Evolutionary conservation across 2,329 filamentous ascomycete genomes (phyloP), one percentile per base, ranked within the genome.

Genomic region (Curvularia verruculosa): DNA sequence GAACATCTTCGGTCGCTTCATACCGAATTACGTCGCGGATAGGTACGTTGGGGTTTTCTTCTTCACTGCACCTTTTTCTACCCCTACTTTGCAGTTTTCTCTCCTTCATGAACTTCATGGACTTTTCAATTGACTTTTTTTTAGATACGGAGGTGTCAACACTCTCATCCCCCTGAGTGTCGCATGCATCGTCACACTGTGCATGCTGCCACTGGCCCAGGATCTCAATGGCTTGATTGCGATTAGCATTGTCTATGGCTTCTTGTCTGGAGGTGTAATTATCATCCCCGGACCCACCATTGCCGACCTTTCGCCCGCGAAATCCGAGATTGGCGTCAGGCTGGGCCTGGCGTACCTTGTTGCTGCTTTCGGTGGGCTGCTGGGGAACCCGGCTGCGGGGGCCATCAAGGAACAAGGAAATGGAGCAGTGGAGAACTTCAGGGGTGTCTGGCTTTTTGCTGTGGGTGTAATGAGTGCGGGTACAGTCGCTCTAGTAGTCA

Each of bases 321-420:
- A 43, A 10, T 23, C 40, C n/a, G 23, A 9, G 6, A 26, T 26
- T 43, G 13, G 23, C 3, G 23, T 43, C 1, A 43, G 40, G 10
- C 15, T 15, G 13, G 15, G 23, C 23, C 82, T 84, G 78, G 75
- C 78, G 2, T 85, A 84, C 63, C 75, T 79, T 3, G 70, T 81
- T 26, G 78, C 75, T 8, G 77, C 78, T 1, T 75, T 84, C 23
- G 83, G 82, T 2, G 64, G 83, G 37, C 62, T 85, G 54, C 74
- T 83, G 2, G 83, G 83, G 3, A 83, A 82, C 1, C 83, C 83
- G 0, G 81, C 84, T 36, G 79, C 78, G 9, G 82, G 83, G 18
- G 80, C 79, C 13, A 82, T 85, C 46, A 74, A 74, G 41, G 68
- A 68, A 18, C 77, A 77, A 13, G 72, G 78, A 15, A 77, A 72